Conservation (phyloP, 805 yeast genomes). For the Starmerella gropengiesseri region DNA sequence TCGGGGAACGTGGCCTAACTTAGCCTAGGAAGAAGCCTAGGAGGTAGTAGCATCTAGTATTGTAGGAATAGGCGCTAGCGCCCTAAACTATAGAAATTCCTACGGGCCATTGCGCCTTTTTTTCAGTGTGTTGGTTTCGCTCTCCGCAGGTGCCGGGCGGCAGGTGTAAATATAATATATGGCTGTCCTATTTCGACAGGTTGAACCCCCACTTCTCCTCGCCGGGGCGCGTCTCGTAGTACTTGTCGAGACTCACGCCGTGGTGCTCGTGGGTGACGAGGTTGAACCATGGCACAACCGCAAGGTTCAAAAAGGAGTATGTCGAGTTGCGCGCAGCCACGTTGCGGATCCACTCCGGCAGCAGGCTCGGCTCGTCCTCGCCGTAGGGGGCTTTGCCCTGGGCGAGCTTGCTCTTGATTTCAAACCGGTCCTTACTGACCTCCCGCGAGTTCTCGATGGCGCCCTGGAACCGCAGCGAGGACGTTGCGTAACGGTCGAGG, state of each 20-base stretch:
- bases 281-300: slow-evolving; percentile 73
- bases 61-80: no score
- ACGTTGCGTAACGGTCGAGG: slow-evolving; percentile 52
- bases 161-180: no score
- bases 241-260: slow-evolving; percentile 58
- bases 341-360: slow-evolving; percentile 61
- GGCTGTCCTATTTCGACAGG: slow-evolving; percentile 20
- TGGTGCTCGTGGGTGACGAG: slow-evolving; percentile 71
- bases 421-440: slow-evolving; percentile 60
- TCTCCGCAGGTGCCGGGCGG: no score
- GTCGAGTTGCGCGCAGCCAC: slow-evolving; percentile 70
- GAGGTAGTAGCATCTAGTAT: no score
- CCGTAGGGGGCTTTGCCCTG: slow-evolving; percentile 60
- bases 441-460: slow-evolving; percentile 61
- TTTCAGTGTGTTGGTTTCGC: no score
- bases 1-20: no score
- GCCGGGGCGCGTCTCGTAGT: slow-evolving; percentile 39
- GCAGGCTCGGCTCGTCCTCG: slow-evolving; percentile 38
- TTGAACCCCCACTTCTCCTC: slow-evolving; percentile 48
- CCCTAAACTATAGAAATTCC: no score
- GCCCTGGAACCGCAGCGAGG: slow-evolving; percentile 68
- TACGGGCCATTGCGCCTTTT: no score
- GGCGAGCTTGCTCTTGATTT: slow-evolving; percentile 55
- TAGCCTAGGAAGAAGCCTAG: no score
- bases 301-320: slow-evolving; percentile 49